Evolutionary conservation across 495 filamentous ascomycete species (phyloP).

Genomic region (Podospora appendiculata): DNA sequence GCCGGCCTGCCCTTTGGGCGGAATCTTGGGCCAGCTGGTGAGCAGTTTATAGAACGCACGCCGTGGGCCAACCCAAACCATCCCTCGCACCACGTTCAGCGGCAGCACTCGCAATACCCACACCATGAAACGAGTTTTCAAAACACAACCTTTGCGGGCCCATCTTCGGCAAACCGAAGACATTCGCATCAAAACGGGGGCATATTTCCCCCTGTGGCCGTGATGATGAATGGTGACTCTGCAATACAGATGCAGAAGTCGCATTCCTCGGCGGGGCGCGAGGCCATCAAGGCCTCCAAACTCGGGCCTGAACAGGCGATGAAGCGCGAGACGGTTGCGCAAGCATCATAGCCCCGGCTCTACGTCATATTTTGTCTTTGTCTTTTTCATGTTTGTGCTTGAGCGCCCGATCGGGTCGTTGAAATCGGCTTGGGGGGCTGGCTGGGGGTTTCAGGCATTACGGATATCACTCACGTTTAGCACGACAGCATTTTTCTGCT

Average conservation of each 20-base stretch:
- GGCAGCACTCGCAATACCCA: conserved; percentile 24
- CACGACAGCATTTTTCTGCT: not conserved
- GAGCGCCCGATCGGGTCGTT: not conserved
- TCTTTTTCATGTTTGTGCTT: not conserved
- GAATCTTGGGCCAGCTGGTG: conserved; percentile 57
- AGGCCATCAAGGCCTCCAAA: conserved; percentile 10
- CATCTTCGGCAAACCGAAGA: conserved; percentile 21
- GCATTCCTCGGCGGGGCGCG: conserved; percentile 5
- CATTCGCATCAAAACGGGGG: conserved; percentile 24
- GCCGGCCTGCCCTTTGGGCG: conserved; percentile 30
- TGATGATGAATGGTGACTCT: conserved; percentile 18
- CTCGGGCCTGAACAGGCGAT: conserved; percentile 9
- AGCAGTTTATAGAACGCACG: conserved; percentile 74
- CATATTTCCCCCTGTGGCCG: conserved; percentile 13
- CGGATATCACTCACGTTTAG: not conserved
- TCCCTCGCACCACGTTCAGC: conserved; percentile 54
- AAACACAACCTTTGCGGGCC: not conserved
- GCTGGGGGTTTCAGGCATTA: not conserved
- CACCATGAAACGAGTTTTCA: conserved; percentile 2
- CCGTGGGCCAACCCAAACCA: conserved; percentile 88
- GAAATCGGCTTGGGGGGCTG: not conserved
- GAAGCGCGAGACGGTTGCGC: conserved; percentile 19
- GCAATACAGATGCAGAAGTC: conserved; percentile 15
- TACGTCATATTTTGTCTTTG: not conserved
- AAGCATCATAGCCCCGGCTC: conserved; percentile 13